phyloP scores from a whole-genome alignment of 2,329 filamentous ascomycete species.

The Arthrobotrys musiformis region DNA sequence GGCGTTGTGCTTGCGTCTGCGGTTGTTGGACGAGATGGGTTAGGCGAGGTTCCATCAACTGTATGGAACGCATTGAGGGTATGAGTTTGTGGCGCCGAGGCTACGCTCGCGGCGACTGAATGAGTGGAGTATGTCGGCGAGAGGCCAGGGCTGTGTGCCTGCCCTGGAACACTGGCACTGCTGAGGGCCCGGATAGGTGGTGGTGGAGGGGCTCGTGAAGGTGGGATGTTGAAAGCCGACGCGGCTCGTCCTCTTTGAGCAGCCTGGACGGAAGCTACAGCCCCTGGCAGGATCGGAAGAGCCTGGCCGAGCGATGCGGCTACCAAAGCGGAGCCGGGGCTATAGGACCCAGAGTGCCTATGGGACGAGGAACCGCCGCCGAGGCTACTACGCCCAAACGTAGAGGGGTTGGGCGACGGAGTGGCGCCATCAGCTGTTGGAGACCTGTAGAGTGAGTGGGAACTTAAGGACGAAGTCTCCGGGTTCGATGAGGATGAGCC shows the following conservation, averaged over 20 bases:
- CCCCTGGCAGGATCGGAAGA: constrained; percentile 45
- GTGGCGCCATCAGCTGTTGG: constrained; percentile 30
- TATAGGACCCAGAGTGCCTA: constrained; percentile 49
- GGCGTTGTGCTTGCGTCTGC: constrained; percentile 14
- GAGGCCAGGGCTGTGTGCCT: constrained; percentile 25
- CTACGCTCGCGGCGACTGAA: constrained; percentile 19
- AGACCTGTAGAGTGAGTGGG: constrained; percentile 44
- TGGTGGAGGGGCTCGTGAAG: constrained; percentile 41
- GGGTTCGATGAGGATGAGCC: constrained; percentile 49
- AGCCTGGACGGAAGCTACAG: constrained; percentile 28
- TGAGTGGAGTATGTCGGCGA: constrained; percentile 47
- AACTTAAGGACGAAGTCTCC: constrained; percentile 44
- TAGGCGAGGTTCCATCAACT: constrained; percentile 43
- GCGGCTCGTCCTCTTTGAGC: constrained; percentile 39
- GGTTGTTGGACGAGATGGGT: constrained; percentile 45
- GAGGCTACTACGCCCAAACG: constrained; percentile 35
- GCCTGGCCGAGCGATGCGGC: constrained; percentile 45
- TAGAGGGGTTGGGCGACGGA: constrained; percentile 46
- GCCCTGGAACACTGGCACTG: constrained; percentile 25
- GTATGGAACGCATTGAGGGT: constrained; percentile 36
- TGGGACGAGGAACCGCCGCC: constrained; percentile 37
- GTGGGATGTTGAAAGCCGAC: constrained; percentile 48
- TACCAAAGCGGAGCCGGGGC: constrained; percentile 41
- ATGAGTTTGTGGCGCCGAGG: constrained; percentile 20
- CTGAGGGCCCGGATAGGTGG: constrained; percentile 48